Conservation (phyloP, 768 basidiomycete species). For the Rhizopogon rudus region DNA sequence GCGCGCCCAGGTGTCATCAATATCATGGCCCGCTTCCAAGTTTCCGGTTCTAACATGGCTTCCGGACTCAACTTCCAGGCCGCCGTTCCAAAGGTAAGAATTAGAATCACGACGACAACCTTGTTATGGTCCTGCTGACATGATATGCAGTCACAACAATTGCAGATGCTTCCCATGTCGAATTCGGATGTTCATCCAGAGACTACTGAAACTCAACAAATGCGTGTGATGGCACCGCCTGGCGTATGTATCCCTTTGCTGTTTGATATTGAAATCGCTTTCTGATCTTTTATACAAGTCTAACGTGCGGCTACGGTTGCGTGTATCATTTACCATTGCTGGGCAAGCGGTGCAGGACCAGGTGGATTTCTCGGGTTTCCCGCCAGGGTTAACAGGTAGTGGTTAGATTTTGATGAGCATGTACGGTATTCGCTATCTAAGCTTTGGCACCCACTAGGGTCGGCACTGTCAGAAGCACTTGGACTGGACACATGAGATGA, state of each 20-base stretch:
- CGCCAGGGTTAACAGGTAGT: slow-evolving; percentile 60
- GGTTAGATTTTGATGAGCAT: neutral
- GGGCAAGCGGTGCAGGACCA: slow-evolving; percentile 83
- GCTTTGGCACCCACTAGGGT: neutral
- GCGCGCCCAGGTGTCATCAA: slow-evolving; percentile 86
- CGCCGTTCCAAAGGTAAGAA: slow-evolving; percentile 85
- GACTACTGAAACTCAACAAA: slow-evolving; percentile 86
- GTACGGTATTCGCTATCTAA: slow-evolving; percentile 20
- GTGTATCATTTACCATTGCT: slow-evolving; percentile 70
- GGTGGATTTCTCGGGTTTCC: slow-evolving; percentile 91
- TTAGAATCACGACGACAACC: neutral
- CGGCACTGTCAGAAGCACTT: neutral
- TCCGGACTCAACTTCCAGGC: slow-evolving; percentile 89
- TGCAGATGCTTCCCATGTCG: slow-evolving; percentile 98
- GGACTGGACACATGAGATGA: neutral
- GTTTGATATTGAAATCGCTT: slow-evolving; percentile 5
- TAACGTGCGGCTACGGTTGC: slow-evolving; percentile 75
- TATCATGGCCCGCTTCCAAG: slow-evolving; percentile 85
- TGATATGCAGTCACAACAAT: slow-evolving; percentile 78
- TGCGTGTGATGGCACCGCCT: slow-evolving; percentile 84
- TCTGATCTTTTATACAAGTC: slow-evolving; percentile 42
- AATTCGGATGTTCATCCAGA: slow-evolving; percentile 76
- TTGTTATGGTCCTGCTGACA: neutral
- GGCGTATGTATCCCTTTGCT: slow-evolving; percentile 53
- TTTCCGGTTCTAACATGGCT: slow-evolving; percentile 46